Percentiles rank a stretch among this genome's conserved stretches.
These are phyloP conservation scores for Verticillium tricorpus DNA, from an alignment of 2,329 filamentous ascomycete species.

Conservation along the genomic window DNA sequence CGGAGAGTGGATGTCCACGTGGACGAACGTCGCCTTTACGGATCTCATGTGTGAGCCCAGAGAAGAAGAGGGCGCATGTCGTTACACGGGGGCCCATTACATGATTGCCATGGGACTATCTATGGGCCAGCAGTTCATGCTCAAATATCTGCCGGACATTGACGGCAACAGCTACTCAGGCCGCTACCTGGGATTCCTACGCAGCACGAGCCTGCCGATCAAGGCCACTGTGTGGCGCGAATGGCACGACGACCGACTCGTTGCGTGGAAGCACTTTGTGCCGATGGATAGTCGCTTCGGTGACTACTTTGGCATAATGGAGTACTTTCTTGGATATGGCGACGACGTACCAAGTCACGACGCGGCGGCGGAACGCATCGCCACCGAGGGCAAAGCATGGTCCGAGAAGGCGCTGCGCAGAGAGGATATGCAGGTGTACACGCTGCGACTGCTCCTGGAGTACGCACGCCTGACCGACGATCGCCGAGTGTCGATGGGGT, in stretches of 20 bases:
- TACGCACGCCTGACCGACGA: slow-evolving; percentile 54
- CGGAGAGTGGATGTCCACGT: slow-evolving; percentile 42
- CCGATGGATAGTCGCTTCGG: slow-evolving; percentile 72
- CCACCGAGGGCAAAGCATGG: slow-evolving; percentile 62
- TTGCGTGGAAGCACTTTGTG: slow-evolving; percentile 77
- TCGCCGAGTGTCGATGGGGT: slow-evolving; percentile 47
- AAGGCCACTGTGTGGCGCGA: slow-evolving; percentile 76
- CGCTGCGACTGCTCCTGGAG: slow-evolving; percentile 59
- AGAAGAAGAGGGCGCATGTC: slow-evolving; percentile 33
- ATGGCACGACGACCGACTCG: slow-evolving; percentile 72
- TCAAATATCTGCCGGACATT: slow-evolving; percentile 71
- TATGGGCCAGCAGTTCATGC: slow-evolving; percentile 49
- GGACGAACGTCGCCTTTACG: slow-evolving; percentile 48
- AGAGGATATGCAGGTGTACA: slow-evolving; percentile 72
- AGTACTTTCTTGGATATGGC: slow-evolving; percentile 65
- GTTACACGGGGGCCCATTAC: slow-evolving; percentile 45
- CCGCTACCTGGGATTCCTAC: slow-evolving; percentile 64
- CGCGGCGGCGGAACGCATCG: slow-evolving; percentile 57
- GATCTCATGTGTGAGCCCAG: slow-evolving; percentile 47
- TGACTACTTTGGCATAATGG: slow-evolving; percentile 69
- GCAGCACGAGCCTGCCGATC: slow-evolving; percentile 65
- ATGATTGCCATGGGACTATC: slow-evolving; percentile 30
- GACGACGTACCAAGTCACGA: slow-evolving; percentile 43
- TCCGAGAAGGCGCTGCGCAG: slow-evolving; percentile 61
- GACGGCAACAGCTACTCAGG: slow-evolving; percentile 72